Conservation (phyloP, 2,329 filamentous ascomycete genomes). For the Ascocoryne sarcoides region DNA sequence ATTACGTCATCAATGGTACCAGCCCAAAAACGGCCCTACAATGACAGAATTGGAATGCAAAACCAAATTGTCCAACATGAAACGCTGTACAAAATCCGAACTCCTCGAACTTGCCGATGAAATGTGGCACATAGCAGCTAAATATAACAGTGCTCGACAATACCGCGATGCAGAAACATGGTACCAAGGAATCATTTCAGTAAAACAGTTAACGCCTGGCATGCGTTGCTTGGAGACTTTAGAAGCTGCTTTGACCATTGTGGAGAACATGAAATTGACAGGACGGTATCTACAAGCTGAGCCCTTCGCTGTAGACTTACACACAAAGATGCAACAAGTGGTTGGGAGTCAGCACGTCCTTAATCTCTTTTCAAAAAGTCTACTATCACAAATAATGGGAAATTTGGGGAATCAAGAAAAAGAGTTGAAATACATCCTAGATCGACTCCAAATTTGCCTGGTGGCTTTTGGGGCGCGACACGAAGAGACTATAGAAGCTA, state of each 20-base stretch:
- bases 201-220: neutral
- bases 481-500: too few relatives aligned
- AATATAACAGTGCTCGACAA: neutral
- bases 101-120: neutral
- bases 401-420: neutral
- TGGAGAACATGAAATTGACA: neutral
- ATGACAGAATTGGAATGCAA: neutral
- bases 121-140: neutral
- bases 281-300: neutral
- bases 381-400: neutral
- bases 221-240: neutral
- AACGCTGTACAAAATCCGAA: neutral
- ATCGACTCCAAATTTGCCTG: too few relatives aligned
- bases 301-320: neutral
- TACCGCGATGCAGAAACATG: neutral
- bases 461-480: too few relatives aligned
- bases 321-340: neutral
- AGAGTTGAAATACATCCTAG: too few relatives aligned
- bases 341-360: neutral
- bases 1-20: neutral
- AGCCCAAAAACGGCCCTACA: neutral
- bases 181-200: neutral
- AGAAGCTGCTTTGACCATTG: neutral
- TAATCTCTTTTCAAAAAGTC: neutral
- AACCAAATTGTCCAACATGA: neutral